phyloP scores from a whole-genome alignment of 495 filamentous ascomycete genomes.

The Mytilinidion resinicola region DNA sequence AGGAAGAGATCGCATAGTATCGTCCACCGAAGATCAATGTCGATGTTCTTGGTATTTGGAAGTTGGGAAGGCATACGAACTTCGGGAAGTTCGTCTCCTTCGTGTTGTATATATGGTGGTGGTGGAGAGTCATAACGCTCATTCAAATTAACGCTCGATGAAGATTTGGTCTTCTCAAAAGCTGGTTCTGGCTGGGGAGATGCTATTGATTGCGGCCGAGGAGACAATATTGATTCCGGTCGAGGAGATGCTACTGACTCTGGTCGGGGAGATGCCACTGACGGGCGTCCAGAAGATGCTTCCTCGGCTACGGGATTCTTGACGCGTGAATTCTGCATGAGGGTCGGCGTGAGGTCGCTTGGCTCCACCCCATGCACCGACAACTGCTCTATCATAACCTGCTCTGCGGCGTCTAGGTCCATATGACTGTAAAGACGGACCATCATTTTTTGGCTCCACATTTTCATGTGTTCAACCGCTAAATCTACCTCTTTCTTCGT shows the following conservation, averaged over 20 bases:
- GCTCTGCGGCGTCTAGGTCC: slow-evolving; percentile 85
- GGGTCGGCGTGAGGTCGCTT: slow-evolving; percentile 68
- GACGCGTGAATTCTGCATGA: slow-evolving; percentile 91
- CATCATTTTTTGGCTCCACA: slow-evolving; percentile 99
- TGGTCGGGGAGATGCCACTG: slow-evolving; percentile 8
- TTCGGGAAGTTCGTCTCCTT: slow-evolving; percentile 62
- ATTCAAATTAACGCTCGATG: slow-evolving; percentile 9
- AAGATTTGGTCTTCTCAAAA: slow-evolving; percentile 9
- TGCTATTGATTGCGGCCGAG: slow-evolving; percentile 4
- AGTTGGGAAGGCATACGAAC: slow-evolving; percentile 78
- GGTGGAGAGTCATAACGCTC: slow-evolving; percentile 40
- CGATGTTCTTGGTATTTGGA: slow-evolving; percentile 71
- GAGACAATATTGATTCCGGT: background rate
- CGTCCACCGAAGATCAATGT: slow-evolving; percentile 96
- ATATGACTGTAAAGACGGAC: slow-evolving; percentile 87
- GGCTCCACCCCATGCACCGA: slow-evolving; percentile 85
- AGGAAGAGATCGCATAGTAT: slow-evolving; percentile 96
- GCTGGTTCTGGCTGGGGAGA: slow-evolving; percentile 11
- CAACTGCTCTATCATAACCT: slow-evolving; percentile 98
- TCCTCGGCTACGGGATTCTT: slow-evolving; percentile 78
- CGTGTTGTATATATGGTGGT: slow-evolving; percentile 65
- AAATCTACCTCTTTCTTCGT: slow-evolving; percentile 63
- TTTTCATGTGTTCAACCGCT: slow-evolving; percentile 71
- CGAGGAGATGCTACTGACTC: slow-evolving; percentile 2
- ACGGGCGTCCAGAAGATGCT: slow-evolving; percentile 4